Evolutionary conservation across 129 eudicot genomes (phyloP), one percentile per base, ranked within the genome.

Genomic region (Flaveria linearis): DNA sequence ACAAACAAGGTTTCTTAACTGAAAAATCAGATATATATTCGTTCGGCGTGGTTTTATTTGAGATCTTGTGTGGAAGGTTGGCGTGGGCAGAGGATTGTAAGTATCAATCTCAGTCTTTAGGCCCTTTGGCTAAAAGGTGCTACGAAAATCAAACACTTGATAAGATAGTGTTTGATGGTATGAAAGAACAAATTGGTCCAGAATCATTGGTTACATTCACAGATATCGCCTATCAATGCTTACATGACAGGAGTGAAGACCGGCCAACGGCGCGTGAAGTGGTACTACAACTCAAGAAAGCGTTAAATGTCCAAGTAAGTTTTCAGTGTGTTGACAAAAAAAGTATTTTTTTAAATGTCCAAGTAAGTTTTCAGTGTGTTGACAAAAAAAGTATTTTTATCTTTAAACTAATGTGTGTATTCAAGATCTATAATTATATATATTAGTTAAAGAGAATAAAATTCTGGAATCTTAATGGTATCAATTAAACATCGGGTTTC

Each of bases 21-120:
- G 64, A 57, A 57, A 57, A 57, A 20, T 57, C 64, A 20, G 64
- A 57, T 57, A 57, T 57, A 10, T 57, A 57, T 57, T 20, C 64
- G 20, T 20, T 57, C 22, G 64, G 64, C 10, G 64, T 57, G 15
- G 64, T 57, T 57, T 57, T 57, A 23, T 57, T 57, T 57, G 64
- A 57, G 12, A 22, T 57, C 30, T 22, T 57, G 33, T 22, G 64
- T 10, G 64, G 64, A 57, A 57, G 64, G 20, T 20, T 58, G 33
- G 66, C 66, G 25, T 58, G 66, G 66, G 39, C 3, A 58, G 39
- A 58, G 36, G 66, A 25, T 10, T 22, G 36, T 12, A 11, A 22
- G n/a, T 16, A 58, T 25, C 16, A 23, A 36, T 23, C n/a, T 58
- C 7, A 25, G 9, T 23, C 66, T 58, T 22, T 58, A 58, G 36